Evolutionary conservation across 2,329 filamentous ascomycete species (phyloP).

Genomic region (Septoria petroselini): DNA sequence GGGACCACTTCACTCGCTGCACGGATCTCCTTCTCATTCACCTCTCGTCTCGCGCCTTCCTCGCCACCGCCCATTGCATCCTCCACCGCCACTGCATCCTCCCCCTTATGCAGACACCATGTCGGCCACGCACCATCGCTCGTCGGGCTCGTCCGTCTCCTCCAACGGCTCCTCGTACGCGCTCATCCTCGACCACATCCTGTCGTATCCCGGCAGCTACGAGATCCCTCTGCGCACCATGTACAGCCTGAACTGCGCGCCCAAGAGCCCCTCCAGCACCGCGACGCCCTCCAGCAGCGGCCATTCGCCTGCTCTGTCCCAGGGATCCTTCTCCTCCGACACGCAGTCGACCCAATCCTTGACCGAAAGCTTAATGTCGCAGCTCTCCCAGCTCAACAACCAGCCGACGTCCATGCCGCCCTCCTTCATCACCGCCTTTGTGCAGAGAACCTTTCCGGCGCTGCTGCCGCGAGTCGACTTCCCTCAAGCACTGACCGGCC

Average conservation of each 20-base stretch:
- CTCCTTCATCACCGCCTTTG: constrained; percentile 60
- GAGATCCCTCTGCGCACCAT: constrained; percentile 66
- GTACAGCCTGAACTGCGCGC: constrained; percentile 63
- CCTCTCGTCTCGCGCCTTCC: constrained; percentile 4
- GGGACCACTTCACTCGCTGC: background rate
- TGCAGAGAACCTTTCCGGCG: constrained; percentile 57
- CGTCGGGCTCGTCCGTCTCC: constrained; percentile 30
- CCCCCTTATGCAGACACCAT: constrained; percentile 17
- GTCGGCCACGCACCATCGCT: constrained; percentile 25
- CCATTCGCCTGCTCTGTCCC: constrained; percentile 40
- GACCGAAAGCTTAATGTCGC: constrained; percentile 51
- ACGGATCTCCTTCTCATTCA: no score
- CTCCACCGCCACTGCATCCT: constrained; percentile 11
- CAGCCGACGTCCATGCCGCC: constrained; percentile 62
- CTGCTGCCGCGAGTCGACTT: constrained; percentile 61
- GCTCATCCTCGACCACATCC: constrained; percentile 56
- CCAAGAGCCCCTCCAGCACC: constrained; percentile 43
- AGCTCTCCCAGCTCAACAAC: constrained; percentile 57
- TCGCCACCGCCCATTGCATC: no score
- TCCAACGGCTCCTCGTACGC: constrained; percentile 46
- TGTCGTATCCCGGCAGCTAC: constrained; percentile 61
- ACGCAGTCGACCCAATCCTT: constrained; percentile 44
- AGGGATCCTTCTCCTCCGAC: constrained; percentile 30
- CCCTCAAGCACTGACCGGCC: constrained; percentile 60
- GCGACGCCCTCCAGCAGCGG: constrained; percentile 36